Base-by-base conservation (phyloP, 768 basidiomycete species). In the Candolleomyces efflorescens region DNA sequence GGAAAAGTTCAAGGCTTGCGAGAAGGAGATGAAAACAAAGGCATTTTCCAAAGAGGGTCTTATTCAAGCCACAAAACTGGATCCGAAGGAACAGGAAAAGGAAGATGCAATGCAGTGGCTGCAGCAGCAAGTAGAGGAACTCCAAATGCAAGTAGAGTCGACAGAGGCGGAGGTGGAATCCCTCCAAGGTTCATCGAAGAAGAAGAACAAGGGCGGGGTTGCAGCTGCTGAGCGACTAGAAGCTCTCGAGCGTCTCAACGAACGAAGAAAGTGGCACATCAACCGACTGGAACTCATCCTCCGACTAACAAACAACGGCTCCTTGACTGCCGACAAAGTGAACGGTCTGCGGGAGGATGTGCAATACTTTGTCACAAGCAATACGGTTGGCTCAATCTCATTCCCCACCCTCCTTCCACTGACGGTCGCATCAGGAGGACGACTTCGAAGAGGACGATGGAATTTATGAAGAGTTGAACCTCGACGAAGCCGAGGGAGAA, bases 21-120 rank as follows among this genome's bases (percentile, higher is more conserved):
- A 99, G 78, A 99, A 98, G 78, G 97, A 99, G 76, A 98, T 98
- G 96, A 99, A 99, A 82, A 98, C 97, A 58, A 99, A 99, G 73
- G 97, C 97, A 0, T 99, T 98, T 75, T 98, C 95, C 18, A 99
- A 98, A 69, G 97, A 98, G 73, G 97, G 97, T 43, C 81, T 99
- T 43, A 97, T 89, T 60, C 92, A 94, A 59, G 92, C 94, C 11
- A 83, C 92, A 38, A 94, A 92, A 67, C 86, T 98, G 22, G 97
- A 98, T 73, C 97, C 97, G 55, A 94, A 93, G 68, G 94, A 96
- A 57, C 94, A 97, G 76, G 94, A 95, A 74, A 98, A 98, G 73
- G 81, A 89, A 64, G 96, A 98, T 66, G 85, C 88, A 12, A 89
- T 85, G 15, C 74, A 83, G 56, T 98, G 96, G 94, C 78, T 98